Evolutionary conservation across 345 rosid genomes (phyloP), one percentile per base, ranked within the genome.

Genomic region (Eucalyptus cloeziana): DNA sequence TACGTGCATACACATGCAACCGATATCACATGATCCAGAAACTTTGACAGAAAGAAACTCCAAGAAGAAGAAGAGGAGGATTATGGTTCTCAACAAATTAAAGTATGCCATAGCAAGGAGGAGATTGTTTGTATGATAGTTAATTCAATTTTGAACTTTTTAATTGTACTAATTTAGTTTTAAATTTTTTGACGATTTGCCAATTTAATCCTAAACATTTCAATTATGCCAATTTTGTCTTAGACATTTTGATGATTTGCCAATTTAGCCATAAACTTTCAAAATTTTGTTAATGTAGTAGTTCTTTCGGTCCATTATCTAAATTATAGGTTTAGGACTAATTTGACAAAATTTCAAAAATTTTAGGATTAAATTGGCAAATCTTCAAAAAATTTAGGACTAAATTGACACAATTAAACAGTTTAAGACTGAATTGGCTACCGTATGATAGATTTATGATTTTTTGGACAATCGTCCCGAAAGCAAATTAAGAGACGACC

Each of bases 131-230:
- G 27, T 9, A 56, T 4, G 13, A 21, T 1, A 5, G 3, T 22
- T 0, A 56, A 56, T 24, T 56, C 0, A 56, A 0, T 56, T 22
- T 4, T 22, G 3, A 56, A 56, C 3, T 0, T 56, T 56, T 24
- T 1, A 24, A 56, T 56, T 9, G 13, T 22, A 6, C 1, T 25
- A 56, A 56, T 56, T 4, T 56, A 24, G 62, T 4, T 25, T 56
- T 22, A 10, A 22, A 1, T 0, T 24, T 56, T 1, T 56, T 56
- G 2, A 22, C 0, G 0, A 54, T 8, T 54, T 54, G 27, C 0
- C 0, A 54, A 56, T 56, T 56, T 21, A 8, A 22, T 56, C 11
- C 1, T 56, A 56, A 56, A 21, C 1, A 56, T 22, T 56, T 22
- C 11, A 22, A 56, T 56, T 56, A 8, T 56, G 27, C 27, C 60